Evolutionary conservation across 2,329 filamentous ascomycete species (phyloP), one percentile per base, ranked within the genome.

Genomic region (Phoma sp.): DNA sequence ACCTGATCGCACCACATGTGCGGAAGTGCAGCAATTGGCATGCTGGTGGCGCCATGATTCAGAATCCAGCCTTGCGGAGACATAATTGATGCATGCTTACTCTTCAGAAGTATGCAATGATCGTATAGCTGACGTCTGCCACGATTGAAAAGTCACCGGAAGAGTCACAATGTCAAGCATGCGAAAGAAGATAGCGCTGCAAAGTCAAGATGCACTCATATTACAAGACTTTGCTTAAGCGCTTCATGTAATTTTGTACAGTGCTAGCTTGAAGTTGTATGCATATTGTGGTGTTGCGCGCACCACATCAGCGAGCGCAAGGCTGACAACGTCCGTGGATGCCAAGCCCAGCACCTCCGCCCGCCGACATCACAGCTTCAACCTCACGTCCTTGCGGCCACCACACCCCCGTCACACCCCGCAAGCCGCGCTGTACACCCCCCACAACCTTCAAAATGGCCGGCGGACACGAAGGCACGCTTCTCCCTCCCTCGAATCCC

Each of bases 401-500:
- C 49, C 17, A 48, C 32, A 53, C 59, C 60, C 55, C 53, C 57
- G 56, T 56, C 43, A 34, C 42, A 53, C 58, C 53, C 42, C 56
- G 43, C 51, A 59, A n/a, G 51, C 51, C 45, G 51, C 51, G 46
- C 34, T 32, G 36, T 40, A 55, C 54, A 29, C 33, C 57, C 51
- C 42, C 53, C 50, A 52, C 39, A 53, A 53, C 52, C 56, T 53
- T 53, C 61, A 66, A 49, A 51, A 71, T 71, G 68, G 68, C 68
- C 26, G 68, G 66, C 42, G 64, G 64, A 51, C 63, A 61, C 53
- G 60, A 51, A 45, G 45, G 68, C 65, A 65, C 21, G 63, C 40
- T 25, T 32, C 3, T 21, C 15, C 9, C 37, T 7, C 5, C 11
- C 9, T 21, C 17, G 11, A 15, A 5, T 20, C 12, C n/a, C 15